Conservation (phyloP, 2,329 filamentous ascomycete genomes). For the Arachnomyces sp. region DNA sequence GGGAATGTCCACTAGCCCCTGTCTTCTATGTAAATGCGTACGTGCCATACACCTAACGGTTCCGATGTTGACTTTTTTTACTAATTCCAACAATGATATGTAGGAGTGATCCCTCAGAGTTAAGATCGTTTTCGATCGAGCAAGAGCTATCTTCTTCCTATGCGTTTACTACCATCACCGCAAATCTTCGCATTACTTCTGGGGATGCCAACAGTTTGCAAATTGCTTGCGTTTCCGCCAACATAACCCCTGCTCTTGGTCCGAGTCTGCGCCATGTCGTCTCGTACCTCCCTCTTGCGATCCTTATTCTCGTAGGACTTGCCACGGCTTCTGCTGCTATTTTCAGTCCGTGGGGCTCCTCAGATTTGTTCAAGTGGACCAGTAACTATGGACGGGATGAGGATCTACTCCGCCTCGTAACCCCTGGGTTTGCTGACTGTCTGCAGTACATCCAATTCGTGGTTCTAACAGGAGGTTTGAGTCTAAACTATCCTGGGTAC, state of each 20-base stretch:
- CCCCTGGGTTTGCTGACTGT: constrained; percentile 92
- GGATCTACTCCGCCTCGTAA: constrained; percentile 83
- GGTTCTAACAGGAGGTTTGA: constrained; percentile 76
- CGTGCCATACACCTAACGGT: constrained; percentile 13
- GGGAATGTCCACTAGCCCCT: constrained; percentile 65
- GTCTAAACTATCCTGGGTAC: constrained; percentile 83
- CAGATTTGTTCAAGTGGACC: constrained; percentile 89
- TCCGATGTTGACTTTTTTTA: constrained; percentile 1
- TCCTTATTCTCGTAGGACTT: constrained; percentile 70
- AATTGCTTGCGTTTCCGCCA: constrained; percentile 73
- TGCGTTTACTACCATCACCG: constrained; percentile 71
- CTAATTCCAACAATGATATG: constrained; percentile 1
- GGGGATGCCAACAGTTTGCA: constrained; percentile 56
- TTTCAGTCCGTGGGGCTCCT: constrained; percentile 88
- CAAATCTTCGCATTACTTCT: constrained; percentile 65
- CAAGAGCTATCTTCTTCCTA: constrained; percentile 75
- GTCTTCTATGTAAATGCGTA: constrained; percentile 54
- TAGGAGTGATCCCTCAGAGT: constrained; percentile 38
- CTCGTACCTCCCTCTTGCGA: constrained; percentile 65
- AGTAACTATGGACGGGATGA: constrained; percentile 94
- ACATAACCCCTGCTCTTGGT: constrained; percentile 76
- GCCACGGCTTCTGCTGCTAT: constrained; percentile 79
- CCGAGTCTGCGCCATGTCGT: constrained; percentile 57
- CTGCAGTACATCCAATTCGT: constrained; percentile 95
- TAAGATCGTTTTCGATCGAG: constrained; percentile 66